Base-by-base conservation (phyloP, 148 eudicot genomes). In the Nepenthes mirabilis region DNA sequence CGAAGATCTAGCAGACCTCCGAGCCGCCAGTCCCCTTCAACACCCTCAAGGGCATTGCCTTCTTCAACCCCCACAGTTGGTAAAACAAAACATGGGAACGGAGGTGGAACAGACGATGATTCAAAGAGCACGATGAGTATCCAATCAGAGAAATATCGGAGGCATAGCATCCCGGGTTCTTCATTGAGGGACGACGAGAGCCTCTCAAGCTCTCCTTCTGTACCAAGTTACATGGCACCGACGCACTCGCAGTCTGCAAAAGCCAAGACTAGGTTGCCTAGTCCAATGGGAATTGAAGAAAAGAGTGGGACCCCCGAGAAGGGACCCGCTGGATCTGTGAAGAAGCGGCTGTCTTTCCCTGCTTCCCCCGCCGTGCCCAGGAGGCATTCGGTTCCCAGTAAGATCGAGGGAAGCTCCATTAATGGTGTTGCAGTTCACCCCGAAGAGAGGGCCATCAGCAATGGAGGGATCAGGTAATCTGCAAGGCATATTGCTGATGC, bases 111-210 rank as follows among this genome's bases (percentile, higher is more conserved):
- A 14, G 84, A 77, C 5, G 91, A 82, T n/a, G 88, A 87, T 36
- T 62, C 77, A 0, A 78, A 65, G 60, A 84, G 95, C 74, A 50
- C 36, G 37, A 74, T 60, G 52, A 80, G 91, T 52, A 59, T 65
- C 10, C 85, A 77, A 55, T 79, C 91, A 9, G 83, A 86, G 34
- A 40, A 68, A 40, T 63, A 54, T 63, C 62, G 87, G 70, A 80
- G 98, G 84, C 95, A 88, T 59, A 93, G 89, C 75, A 70, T 83
- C 57, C 83, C 85, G 0, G 88, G 91, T n/a, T 85, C 95, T 32
- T 82, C 94, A 0, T 6, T 49, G 14, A 49, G 52, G 14, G 52
- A 49, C 11, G 52, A 49, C 14, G 52, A 49, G 13, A 49, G 52
- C 52, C 52, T 49, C 11, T 6, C 12, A 11, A 49, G n/a, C 52